phyloP scores from a whole-genome alignment of 768 basidiomycete genomes.

The Mycena sanguinolenta region DNA sequence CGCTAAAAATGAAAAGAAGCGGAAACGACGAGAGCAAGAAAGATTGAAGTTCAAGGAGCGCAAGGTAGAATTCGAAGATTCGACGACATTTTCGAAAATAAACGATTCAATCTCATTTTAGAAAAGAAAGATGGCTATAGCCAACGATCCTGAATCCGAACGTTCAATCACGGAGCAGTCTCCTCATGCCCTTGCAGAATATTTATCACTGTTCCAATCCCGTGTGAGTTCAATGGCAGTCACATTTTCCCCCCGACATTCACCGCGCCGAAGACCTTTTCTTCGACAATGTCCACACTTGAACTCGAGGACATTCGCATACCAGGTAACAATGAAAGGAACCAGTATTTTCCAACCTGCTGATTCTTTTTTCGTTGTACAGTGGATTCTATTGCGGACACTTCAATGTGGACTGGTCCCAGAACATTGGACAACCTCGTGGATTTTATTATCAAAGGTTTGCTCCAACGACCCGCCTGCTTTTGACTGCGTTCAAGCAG shows the following conservation, averaged over 20 bases:
- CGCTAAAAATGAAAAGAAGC: conserved; percentile 64
- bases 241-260: too few species aligned
- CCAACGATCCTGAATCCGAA: conserved; percentile 51
- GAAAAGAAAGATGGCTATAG: conserved; percentile 75
- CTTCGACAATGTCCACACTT: conserved; percentile 75
- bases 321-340: conserved; percentile 66
- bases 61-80: conserved; percentile 60
- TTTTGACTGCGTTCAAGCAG: conserved; percentile 6
- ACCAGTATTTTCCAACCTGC: not conserved
- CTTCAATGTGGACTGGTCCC: conserved; percentile 77
- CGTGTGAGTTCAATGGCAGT: too few species aligned
- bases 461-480: conserved; percentile 29
- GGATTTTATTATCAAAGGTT: conserved; percentile 84
- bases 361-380: conserved; percentile 11
- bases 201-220: conserved; percentile 73
- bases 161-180: conserved; percentile 68
- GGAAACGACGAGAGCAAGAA: conserved; percentile 80
- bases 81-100: not conserved
- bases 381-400: conserved; percentile 75
- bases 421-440: conserved; percentile 79
- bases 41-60: conserved; percentile 71
- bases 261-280: conserved; percentile 64
- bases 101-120: conserved; percentile 45
- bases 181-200: conserved; percentile 69
- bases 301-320: conserved; percentile 87